These are phyloP conservation scores for Colletotrichum incanum DNA, from an alignment of 2,329 filamentous ascomycete species.

Conservation along the genomic window DNA sequence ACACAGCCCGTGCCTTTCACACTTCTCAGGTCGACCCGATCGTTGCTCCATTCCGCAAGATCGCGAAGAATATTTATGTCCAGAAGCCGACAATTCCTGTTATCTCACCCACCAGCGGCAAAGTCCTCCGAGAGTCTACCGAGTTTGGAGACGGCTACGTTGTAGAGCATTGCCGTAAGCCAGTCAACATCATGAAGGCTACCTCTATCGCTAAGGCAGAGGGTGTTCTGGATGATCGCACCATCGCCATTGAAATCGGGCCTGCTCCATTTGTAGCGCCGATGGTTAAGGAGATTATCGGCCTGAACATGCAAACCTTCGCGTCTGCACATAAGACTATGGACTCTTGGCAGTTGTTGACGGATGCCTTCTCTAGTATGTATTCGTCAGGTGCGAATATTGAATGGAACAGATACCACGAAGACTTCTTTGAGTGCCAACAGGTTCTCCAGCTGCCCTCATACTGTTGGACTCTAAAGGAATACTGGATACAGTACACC, in stretches of 20 bases:
- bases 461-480: slow-evolving; percentile 81
- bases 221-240: slow-evolving; percentile 72
- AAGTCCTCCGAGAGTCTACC: slow-evolving; percentile 63
- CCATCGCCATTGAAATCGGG: slow-evolving; percentile 78
- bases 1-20: slow-evolving; percentile 69
- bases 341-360: slow-evolving; percentile 75
- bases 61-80: slow-evolving; percentile 57
- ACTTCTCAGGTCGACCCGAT: slow-evolving; percentile 69
- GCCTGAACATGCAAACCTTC: slow-evolving; percentile 64
- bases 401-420: slow-evolving; percentile 80
- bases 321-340: slow-evolving; percentile 77
- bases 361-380: slow-evolving; percentile 69
- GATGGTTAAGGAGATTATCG: slow-evolving; percentile 74
- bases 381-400: slow-evolving; percentile 74
- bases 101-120: slow-evolving; percentile 76
- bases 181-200: slow-evolving; percentile 76
- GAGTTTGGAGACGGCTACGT: slow-evolving; percentile 72
- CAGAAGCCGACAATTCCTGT: slow-evolving; percentile 68
- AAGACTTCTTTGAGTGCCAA: slow-evolving; percentile 58
- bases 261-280: slow-evolving; percentile 77
- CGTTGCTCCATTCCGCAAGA: slow-evolving; percentile 69
- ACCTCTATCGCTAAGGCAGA: slow-evolving; percentile 67
- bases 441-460: slow-evolving; percentile 74
- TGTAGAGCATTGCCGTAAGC: slow-evolving; percentile 71
- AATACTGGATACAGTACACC: slow-evolving; percentile 75